Conservation (phyloP, 2,329 filamentous ascomycete species). For the Peltaster fructicola region DNA sequence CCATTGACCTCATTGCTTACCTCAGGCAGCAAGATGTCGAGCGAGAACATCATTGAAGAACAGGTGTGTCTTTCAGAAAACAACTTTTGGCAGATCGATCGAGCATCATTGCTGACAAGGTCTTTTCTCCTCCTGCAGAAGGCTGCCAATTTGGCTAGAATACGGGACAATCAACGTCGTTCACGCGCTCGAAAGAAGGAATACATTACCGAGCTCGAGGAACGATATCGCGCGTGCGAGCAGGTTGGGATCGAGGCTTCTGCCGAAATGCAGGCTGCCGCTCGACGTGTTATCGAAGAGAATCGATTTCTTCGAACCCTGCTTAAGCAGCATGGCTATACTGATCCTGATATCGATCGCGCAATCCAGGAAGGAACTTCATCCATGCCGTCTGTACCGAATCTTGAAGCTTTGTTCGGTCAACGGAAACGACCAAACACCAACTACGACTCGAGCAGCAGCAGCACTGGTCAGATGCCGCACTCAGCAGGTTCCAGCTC, state of each 20-base stretch:
- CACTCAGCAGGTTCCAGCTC: no score
- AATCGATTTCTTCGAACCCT: conserved; percentile 46
- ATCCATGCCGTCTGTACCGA: conserved; percentile 1
- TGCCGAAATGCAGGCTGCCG: conserved; percentile 53
- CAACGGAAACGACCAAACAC: no score
- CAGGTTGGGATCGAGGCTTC: conserved; percentile 49
- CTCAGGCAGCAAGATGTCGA: no score
- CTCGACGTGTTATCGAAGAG: conserved; percentile 49
- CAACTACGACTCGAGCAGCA: no score
- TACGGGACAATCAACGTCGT: conserved; percentile 60
- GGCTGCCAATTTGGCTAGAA: conserved; percentile 35
- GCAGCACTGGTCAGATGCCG: no score
- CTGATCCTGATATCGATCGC: conserved; percentile 35
- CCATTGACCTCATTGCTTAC: no score
- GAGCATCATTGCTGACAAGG: conserved; percentile 1
- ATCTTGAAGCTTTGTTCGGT: no score
- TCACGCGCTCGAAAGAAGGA: conserved; percentile 59
- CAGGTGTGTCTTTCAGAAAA: no score
- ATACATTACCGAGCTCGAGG: conserved; percentile 53
- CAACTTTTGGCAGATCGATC: background rate
- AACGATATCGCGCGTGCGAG: conserved; percentile 45
- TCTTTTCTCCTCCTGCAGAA: no score
- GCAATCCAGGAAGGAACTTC: conserved; percentile 1
- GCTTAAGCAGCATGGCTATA: conserved; percentile 39
- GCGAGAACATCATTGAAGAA: no score